phyloP scores from a whole-genome alignment of 2,329 filamentous ascomycete genomes.

The Alternaria rosae region DNA sequence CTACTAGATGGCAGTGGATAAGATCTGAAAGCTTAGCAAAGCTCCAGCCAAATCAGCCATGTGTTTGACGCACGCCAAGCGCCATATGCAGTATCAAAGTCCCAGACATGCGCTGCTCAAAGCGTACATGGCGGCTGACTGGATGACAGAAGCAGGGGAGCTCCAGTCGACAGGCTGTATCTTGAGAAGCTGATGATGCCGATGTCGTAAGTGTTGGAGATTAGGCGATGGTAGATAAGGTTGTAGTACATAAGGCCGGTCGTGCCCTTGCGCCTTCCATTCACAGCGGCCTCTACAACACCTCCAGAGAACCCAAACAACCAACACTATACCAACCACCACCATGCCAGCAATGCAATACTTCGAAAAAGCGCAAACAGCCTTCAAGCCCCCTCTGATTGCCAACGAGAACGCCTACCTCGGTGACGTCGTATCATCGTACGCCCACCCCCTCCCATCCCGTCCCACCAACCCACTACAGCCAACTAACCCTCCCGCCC shows the following conservation, averaged over 20 bases:
- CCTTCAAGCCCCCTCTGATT: constrained; percentile 70
- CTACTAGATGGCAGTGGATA: background rate
- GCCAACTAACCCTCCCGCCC: background rate
- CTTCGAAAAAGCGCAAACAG: constrained; percentile 64
- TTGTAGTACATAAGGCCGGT: background rate
- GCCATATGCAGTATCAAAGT: background rate
- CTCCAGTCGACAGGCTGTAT: background rate
- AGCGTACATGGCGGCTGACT: background rate
- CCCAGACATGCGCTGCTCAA: background rate
- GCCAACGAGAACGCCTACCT: constrained; percentile 73
- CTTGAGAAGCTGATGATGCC: background rate
- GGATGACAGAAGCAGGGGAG: background rate
- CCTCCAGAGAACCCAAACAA: background rate
- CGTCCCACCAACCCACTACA: background rate
- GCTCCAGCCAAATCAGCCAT: background rate
- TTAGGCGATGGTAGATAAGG: background rate
- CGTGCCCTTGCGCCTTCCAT: background rate
- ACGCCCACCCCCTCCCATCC: constrained; percentile 16
- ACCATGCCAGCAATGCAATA: constrained; percentile 55
- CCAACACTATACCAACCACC: background rate
- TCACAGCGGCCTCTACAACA: background rate
- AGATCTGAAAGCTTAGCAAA: background rate
- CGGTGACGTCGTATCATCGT: constrained; percentile 67
- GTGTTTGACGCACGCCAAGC: background rate
- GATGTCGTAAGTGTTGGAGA: background rate